Evolutionary conservation across 495 filamentous ascomycete genomes (phyloP), one percentile per base, ranked within the genome.

Genomic region (Penicillium atrosanguineum): DNA sequence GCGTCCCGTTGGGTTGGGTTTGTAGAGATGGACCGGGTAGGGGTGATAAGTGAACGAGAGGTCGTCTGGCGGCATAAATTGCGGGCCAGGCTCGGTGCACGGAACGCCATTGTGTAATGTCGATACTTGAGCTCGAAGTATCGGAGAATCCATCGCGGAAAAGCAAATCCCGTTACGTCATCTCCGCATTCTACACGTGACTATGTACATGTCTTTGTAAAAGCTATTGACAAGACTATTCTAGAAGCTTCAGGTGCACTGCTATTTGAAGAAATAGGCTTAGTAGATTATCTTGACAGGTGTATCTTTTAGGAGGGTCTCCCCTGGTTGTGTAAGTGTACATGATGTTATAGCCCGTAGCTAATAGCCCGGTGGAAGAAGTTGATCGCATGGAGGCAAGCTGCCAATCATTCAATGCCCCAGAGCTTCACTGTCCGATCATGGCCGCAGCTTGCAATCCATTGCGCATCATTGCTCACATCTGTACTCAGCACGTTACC

Each of bases 341-440:
- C 19, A 40, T 16, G 7, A 19, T n/a, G 14, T 14, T 6, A 19
- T 40, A 40, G 38, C n/a, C 6, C n/a, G 3, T 9, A 2, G 5
- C 6, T 40, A n/a, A 6, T n/a, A 6, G 37, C 1, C 16, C 37
- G 1, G 16, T 8, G 16, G 15, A 19, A 19, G 6, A 39, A 39
- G 37, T 19, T n/a, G 16, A 12, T 20, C 14, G 14, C 26, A 39
- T 23, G 44, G 2, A 38, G 23, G 8, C 31, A 38, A 41, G 7
- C 28, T 15, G 14, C 14, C 26, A 26, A 48, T 73, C 91, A 91
- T 55, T 96, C 91, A 55, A 88, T 82, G 2, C 90, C 92, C 94
- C 94, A 99, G 4, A 99, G 73, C 71, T 97, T 99, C 44, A 97
- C 90, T 1, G 93, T 97, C 15, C 91, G 82, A 70, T 99, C 94